Conservation (phyloP, 148 eudicot species). For the Cornus controversa region DNA sequence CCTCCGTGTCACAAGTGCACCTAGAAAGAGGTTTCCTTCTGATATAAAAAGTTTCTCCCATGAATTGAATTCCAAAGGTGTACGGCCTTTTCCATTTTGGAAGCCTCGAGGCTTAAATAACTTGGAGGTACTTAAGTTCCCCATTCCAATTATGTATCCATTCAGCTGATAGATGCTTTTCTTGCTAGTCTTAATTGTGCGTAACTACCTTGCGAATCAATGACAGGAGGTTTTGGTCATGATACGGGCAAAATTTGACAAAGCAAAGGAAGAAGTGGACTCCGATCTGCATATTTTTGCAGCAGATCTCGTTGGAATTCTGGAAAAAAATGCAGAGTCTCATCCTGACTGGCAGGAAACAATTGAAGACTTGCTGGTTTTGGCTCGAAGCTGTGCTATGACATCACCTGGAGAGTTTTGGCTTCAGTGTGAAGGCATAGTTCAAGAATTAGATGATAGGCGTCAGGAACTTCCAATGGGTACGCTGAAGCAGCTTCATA, state of each 20-base stretch:
- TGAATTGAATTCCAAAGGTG: conserved; percentile 97
- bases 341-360: conserved; percentile 98
- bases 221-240: conserved; percentile 85
- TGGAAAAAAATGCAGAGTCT: conserved; percentile 89
- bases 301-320: conserved; percentile 83
- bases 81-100: conserved; percentile 92
- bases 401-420: conserved; percentile 91
- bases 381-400: conserved; percentile 92
- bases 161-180: conserved; percentile 3
- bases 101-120: conserved; percentile 93
- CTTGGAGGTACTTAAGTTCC: conserved; percentile 55
- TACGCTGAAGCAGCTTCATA: conserved; percentile 90
- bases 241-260: conserved; percentile 91
- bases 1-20: conserved; percentile 94
- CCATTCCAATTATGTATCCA: conserved; percentile 6
- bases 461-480: conserved; percentile 96
- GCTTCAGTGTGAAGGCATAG: conserved; percentile 97
- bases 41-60: conserved; percentile 98
- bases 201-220: conserved; percentile 7
- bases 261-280: conserved; percentile 99
- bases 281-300: conserved; percentile 90
- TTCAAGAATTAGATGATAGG: conserved; percentile 93
- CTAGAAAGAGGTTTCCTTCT: conserved; percentile 80
- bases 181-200: conserved; percentile 8
- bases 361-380: conserved; percentile 84